Evolutionary conservation across 2,329 filamentous ascomycete species (phyloP), one percentile per base, ranked within the genome.

Genomic region (Verticillium isaacii): DNA sequence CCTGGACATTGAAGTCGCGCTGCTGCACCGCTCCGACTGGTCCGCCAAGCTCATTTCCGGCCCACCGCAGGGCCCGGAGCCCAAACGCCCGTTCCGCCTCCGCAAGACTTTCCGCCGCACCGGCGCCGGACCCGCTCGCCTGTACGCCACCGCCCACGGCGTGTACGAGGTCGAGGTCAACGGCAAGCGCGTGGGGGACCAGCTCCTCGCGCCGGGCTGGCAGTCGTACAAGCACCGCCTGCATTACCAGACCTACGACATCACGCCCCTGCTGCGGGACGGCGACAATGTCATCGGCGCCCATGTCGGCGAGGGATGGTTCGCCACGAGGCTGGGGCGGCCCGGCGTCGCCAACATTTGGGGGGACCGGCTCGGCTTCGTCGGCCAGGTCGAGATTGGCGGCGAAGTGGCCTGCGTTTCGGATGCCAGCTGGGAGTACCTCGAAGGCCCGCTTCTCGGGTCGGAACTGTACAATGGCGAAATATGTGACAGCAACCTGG

Each of bases 381-480:
- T 62, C 25, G 57, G 37, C 15, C 60, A 62, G 23, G 12, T 62
- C 4, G 60, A 62, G 17, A 34, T 59, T 6, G 60, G 54, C n/a
- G 60, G 60, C 7, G 14, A 59, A 11, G 36, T 58, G 9, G 36
- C n/a, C 15, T 58, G 56, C 29, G 14, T 4, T 0, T 77, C 77
- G 1, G 77, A 81, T 32, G 66, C 73, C 0, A 69, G 67, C 0
- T 82, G 79, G 80, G 64, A 68, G 2, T 71, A 69, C 3, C 67
- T 60, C 2, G 65, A 67, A 2, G 73, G 76, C 0, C 70, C 77
- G 0, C 71, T 78, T 0, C 60, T 74, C 0, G 65, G 64, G 0
- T 74, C 74, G 1, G 79, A 81, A 19, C 74, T 85, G 1, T 85
- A 85, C 59, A 76, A 85, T 63, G 84, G 84, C 23, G 83, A 86